Evolutionary conservation across 768 basidiomycete genomes (phyloP), one percentile per base, ranked within the genome.

Genomic region (Suillus luteus): DNA sequence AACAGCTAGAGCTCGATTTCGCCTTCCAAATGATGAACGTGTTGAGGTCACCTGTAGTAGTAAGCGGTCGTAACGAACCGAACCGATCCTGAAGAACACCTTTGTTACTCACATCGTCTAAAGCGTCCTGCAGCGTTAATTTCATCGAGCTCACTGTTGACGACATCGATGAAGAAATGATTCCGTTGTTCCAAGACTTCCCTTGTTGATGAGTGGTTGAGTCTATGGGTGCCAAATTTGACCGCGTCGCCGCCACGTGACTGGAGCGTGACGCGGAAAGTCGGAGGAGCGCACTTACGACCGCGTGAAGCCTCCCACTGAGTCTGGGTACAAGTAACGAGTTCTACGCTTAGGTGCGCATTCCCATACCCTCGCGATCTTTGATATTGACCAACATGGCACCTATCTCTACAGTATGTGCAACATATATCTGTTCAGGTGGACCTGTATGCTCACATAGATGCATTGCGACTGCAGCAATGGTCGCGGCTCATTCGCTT

Each of bases 401-500:
- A 14, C 85, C 86, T 60, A 85, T 88, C 54, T 79, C 68, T 68
- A 87, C 86, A 54, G 88, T 87, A 69, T 59, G 83, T 71, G 46
- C 33, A 41, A 31, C 57, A 41, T 27, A 14, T 31, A 58, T 58
- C 27, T 58, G 11, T 41, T 41, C 40, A 58, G 24, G 5, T 58
- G 24, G 24, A 58, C n/a, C 19, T 62, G 22, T 19, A 67, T 71
- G 70, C 57, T 66, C 43, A 57, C 52, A 31, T 17, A 55, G 31
- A 8, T 31, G 63, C 35, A 44, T 57, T 19, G 52, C 43, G 15
- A 55, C 55, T 55, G 15, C 65, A 90, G 87, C 80, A 83, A 82
- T 93, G 92, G 92, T 86, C 86, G 40, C 87, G 92, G 59, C 83
- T 93, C 60, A 91, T 93, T 69, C 90, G 92, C 64, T 93, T 93